Evolutionary conservation across 2,329 filamentous ascomycete species (phyloP).

Genomic region (Colletotrichum sp.): DNA sequence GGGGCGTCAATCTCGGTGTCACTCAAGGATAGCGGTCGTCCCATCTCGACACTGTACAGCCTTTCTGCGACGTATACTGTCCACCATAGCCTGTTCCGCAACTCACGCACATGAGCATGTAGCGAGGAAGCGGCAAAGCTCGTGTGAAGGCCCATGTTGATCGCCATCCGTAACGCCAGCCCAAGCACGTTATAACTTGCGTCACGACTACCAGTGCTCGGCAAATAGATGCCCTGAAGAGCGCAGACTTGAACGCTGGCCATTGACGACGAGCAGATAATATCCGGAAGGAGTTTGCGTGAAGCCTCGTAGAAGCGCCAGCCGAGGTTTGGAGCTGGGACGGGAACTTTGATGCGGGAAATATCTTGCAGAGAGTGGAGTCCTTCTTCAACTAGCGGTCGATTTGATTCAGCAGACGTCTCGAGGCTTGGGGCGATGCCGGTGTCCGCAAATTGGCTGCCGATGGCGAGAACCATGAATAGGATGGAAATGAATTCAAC

Average conservation of each 20-base stretch:
- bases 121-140: background rate
- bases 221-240: background rate
- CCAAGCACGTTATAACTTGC: background rate
- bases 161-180: background rate
- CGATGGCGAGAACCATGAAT: background rate
- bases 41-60: background rate
- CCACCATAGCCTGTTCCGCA: background rate
- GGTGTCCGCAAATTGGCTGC: background rate
- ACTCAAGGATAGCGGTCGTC: background rate
- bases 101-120: background rate
- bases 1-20: background rate
- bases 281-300: background rate
- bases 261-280: accelerated
- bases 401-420: background rate
- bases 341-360: background rate
- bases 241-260: background rate
- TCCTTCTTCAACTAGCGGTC: background rate
- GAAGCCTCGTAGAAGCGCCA: background rate
- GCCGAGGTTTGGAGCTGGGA: background rate
- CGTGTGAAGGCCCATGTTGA: background rate
- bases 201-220: background rate
- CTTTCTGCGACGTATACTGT: background rate
- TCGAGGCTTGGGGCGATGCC: background rate
- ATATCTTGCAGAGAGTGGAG: accelerated
- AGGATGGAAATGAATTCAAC: background rate